Evolutionary conservation across 164 flowering plant species (phyloP).

Genomic region (Vitis rotundifolia): DNA sequence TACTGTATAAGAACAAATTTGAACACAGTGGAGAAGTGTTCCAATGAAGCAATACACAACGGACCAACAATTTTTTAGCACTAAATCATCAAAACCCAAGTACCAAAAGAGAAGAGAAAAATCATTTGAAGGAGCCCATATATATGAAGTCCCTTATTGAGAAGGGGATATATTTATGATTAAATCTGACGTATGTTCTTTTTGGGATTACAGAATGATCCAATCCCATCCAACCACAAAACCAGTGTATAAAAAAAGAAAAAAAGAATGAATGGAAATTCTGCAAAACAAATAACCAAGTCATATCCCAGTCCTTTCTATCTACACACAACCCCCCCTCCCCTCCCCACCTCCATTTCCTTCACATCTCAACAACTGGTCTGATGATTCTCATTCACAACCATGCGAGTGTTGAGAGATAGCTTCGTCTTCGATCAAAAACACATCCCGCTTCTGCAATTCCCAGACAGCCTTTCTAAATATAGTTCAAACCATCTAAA

Average conservation of each 20-base stretch:
- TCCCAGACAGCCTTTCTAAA: constrained; percentile 9
- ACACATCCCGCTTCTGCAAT: constrained; percentile 10
- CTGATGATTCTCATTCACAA: background rate
- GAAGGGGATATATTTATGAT: constrained; percentile 23
- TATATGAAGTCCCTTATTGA: constrained; percentile 14
- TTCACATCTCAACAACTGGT: background rate
- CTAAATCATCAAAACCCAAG: no score
- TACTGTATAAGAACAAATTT: no score
- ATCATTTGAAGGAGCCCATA: background rate
- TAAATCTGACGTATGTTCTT: constrained; percentile 11
- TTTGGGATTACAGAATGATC: constrained; percentile 23
- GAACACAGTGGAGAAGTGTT: no score
- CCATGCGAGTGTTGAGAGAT: background rate
- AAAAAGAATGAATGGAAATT: constrained; percentile 33
- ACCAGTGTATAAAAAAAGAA: constrained; percentile 13
- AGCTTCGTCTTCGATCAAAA: constrained; percentile 9
- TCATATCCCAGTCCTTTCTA: constrained; percentile 13
- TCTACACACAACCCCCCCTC: constrained; percentile 25
- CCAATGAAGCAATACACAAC: no score
- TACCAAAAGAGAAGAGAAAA: background rate
- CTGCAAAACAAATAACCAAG: constrained; percentile 17
- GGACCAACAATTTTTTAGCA: no score
- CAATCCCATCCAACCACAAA: constrained; percentile 24
- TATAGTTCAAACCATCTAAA: constrained; percentile 5
- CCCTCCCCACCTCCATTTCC: background rate